These are phyloP conservation scores for Polychaeton citri DNA, from an alignment of 2,329 filamentous ascomycete species.

Conservation along the genomic window DNA sequence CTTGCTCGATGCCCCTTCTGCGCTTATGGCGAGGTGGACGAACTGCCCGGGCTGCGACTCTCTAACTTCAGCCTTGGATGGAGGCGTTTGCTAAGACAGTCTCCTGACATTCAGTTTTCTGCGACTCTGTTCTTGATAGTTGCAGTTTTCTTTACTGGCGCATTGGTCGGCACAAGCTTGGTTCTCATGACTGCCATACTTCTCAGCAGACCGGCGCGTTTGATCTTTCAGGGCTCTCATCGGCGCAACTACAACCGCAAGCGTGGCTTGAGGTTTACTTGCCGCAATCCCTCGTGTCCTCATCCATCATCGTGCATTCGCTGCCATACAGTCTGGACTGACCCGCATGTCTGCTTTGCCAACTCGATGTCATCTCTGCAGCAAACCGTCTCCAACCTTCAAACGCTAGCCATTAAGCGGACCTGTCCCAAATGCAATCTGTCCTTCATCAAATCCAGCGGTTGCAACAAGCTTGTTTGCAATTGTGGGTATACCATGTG, in stretches of 20 bases:
- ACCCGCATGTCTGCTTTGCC: constrained; percentile 84
- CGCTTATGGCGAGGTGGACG: constrained; percentile 75
- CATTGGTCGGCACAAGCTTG: constrained; percentile 25
- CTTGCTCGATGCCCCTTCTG: constrained; percentile 84
- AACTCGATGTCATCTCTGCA: constrained; percentile 69
- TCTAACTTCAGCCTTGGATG: background rate
- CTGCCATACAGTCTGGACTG: constrained; percentile 71
- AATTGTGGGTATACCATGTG: constrained; percentile 97
- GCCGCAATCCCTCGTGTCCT: constrained; percentile 54
- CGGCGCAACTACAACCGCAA: constrained; percentile 49
- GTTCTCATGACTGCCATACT: constrained; percentile 4
- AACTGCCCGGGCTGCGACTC: constrained; percentile 15
- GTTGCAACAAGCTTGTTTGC: constrained; percentile 95
- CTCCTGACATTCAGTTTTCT: too few species aligned
- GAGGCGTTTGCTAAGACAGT: background rate
- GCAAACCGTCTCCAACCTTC: constrained; percentile 81
- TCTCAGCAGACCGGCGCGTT: constrained; percentile 8
- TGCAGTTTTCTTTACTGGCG: constrained; percentile 27
- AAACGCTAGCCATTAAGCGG: constrained; percentile 86
- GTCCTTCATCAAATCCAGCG: constrained; percentile 81
- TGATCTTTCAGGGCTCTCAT: constrained; percentile 45
- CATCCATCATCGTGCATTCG: constrained; percentile 59
- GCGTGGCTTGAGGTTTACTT: constrained; percentile 65
- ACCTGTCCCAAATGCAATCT: constrained; percentile 86
- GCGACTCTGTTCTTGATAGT: constrained; percentile 4